These are phyloP conservation scores for Chrysopogon serrulatus DNA, from an alignment of 176 grass and related monocot species.

Conservation along the genomic window DNA sequence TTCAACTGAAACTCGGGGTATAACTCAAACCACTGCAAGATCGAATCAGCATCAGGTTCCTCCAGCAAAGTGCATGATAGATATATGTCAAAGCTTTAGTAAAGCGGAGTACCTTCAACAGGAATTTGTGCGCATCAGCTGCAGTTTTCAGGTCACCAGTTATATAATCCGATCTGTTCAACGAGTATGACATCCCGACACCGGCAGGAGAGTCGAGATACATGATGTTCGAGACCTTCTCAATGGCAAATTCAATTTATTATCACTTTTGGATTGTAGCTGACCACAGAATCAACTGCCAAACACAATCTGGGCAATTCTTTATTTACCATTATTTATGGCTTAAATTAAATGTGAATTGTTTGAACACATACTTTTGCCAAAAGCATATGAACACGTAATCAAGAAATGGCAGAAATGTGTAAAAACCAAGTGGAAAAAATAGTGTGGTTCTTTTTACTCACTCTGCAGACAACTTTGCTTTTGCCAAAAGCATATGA, in stretches of 20 bases:
- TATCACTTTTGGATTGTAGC: background rate
- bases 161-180: conserved; percentile 60
- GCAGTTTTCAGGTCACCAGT: conserved; percentile 85
- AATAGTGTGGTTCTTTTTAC: background rate
- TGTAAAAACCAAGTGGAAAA: background rate
- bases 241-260: background rate
- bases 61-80: background rate
- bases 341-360: background rate
- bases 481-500: too few relatives aligned
- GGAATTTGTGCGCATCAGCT: conserved; percentile 71
- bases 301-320: background rate
- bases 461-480: too few relatives aligned
- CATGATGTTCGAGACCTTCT: conserved; percentile 77
- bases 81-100: background rate
- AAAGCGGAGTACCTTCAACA: conserved; percentile 56
- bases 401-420: background rate
- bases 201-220: conserved; percentile 90
- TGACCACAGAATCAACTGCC: background rate
- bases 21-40: conserved; percentile 69
- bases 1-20: conserved; percentile 70
- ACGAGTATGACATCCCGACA: conserved; percentile 72
- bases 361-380: background rate
- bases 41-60: background rate
- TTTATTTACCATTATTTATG: background rate
- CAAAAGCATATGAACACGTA: too few relatives aligned